Evolutionary conservation across 306 rosid species (phyloP).

Genomic region (Cucurbita pepo): DNA sequence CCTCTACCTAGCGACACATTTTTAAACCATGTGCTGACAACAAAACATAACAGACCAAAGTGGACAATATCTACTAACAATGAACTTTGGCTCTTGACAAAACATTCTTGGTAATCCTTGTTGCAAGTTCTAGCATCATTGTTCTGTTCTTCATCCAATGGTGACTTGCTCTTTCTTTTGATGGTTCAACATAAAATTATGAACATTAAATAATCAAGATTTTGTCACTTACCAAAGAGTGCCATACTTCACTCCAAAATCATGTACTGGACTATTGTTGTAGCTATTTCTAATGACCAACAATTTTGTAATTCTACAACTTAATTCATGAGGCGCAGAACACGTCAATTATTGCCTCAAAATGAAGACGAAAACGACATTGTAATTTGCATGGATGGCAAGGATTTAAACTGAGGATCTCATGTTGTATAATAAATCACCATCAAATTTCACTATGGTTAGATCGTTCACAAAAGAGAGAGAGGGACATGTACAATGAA

Average conservation of each 20-base stretch:
- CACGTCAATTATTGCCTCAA: background rate
- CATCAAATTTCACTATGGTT: background rate
- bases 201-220: background rate
- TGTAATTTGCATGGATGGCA: background rate
- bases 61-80: no score
- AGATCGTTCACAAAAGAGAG: background rate
- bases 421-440: background rate
- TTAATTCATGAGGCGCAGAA: background rate
- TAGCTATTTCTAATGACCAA: background rate
- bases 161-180: background rate
- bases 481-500: background rate
- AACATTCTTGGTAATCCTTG: no score
- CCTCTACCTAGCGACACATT: no score
- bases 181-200: background rate
- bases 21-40: no score
- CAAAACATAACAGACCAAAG: no score
- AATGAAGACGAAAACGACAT: background rate
- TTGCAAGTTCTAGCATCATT: background rate
- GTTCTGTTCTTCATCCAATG: background rate
- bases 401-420: background rate
- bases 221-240: background rate
- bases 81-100: background rate
- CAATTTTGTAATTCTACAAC: background rate
- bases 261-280: background rate
- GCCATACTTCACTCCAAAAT: background rate